phyloP scores from a whole-genome alignment of 805 yeast species.

The Spathaspora boniae region DNA sequence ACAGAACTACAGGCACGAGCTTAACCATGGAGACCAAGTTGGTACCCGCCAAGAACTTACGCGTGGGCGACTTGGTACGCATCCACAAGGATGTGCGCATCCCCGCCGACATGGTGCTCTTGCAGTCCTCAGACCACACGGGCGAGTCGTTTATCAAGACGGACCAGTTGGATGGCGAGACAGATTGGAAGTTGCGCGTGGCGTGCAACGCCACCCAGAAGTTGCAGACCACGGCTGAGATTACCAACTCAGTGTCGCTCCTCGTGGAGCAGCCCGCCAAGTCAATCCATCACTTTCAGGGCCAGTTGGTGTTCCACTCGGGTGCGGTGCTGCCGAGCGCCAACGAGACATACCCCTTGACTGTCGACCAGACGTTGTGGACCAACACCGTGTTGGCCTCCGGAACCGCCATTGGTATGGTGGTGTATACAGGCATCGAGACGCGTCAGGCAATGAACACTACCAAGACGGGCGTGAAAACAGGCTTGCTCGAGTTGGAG shows the following conservation, averaged over 20 bases:
- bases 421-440: conserved; percentile 86
- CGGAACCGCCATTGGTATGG: conserved; percentile 84
- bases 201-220: conserved; percentile 74
- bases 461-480: conserved; percentile 78
- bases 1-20: conserved; percentile 15
- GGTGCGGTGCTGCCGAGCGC: conserved; percentile 15
- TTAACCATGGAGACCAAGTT: conserved; percentile 23
- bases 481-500: conserved; percentile 86
- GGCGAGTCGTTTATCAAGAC: conserved; percentile 95
- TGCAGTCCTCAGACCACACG: conserved; percentile 65
- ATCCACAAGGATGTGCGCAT: conserved; percentile 79
- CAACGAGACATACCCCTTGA: conserved; percentile 58
- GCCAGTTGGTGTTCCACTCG: conserved; percentile 58
- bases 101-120: conserved; percentile 88
- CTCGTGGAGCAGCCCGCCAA: conserved; percentile 85
- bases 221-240: conserved; percentile 42
- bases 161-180: conserved; percentile 97
- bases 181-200: conserved; percentile 94
- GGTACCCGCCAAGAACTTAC: conserved; percentile 54
- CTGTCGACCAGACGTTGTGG: conserved; percentile 94
- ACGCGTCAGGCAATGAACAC: conserved; percentile 96
- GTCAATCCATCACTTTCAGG: conserved; percentile 76
- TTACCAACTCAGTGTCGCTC: conserved; percentile 46
- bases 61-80: conserved; percentile 82
- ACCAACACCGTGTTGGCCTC: conserved; percentile 97